phyloP scores from a whole-genome alignment of 2,329 filamentous ascomycete species.

The Calonectria leucothoes region DNA sequence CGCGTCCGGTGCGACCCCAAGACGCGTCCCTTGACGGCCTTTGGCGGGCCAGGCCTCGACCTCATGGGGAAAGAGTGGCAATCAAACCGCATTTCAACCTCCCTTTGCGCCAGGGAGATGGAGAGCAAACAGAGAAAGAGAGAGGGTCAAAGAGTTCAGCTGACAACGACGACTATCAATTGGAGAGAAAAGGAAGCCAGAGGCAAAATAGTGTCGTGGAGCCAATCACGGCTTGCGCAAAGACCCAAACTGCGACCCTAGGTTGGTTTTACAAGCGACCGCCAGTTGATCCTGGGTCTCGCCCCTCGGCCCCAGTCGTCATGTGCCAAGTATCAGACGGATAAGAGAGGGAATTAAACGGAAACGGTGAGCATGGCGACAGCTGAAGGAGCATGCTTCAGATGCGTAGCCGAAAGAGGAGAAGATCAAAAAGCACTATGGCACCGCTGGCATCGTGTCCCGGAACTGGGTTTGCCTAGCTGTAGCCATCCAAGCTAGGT shows the following conservation, averaged over 20 bases:
- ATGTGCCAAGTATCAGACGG: slow-evolving; percentile 4
- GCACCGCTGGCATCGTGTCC: neutral
- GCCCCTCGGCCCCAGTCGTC: neutral
- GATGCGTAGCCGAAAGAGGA: neutral
- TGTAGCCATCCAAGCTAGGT: neutral
- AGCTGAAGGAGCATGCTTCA: neutral
- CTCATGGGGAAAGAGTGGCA: slow-evolving; percentile 1
- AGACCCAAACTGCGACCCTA: slow-evolving; percentile 6
- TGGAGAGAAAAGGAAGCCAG: neutral
- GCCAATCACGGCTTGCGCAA: slow-evolving; percentile 11
- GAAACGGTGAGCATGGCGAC: slow-evolving; percentile 6
- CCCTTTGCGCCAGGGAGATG: neutral
- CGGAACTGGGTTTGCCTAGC: slow-evolving; percentile 3
- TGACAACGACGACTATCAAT: neutral
- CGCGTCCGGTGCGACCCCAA: slow-evolving; percentile 17
- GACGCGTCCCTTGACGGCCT: neutral
- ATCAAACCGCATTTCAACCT: neutral
- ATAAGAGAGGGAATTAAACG: neutral
- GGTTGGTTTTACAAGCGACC: slow-evolving; percentile 1
- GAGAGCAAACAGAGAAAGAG: too few relatives aligned
- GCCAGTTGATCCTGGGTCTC: slow-evolving; percentile 4
- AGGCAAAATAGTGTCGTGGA: neutral
- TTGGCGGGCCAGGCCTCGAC: slow-evolving; percentile 5
- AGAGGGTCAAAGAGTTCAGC: neutral
- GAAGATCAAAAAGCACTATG: neutral